Percentiles rank a stretch among this genome's conserved stretches.
These are phyloP conservation scores for Rhodotorula kratochvilovae DNA, from an alignment of 768 basidiomycete species.

Conservation along the genomic window DNA sequence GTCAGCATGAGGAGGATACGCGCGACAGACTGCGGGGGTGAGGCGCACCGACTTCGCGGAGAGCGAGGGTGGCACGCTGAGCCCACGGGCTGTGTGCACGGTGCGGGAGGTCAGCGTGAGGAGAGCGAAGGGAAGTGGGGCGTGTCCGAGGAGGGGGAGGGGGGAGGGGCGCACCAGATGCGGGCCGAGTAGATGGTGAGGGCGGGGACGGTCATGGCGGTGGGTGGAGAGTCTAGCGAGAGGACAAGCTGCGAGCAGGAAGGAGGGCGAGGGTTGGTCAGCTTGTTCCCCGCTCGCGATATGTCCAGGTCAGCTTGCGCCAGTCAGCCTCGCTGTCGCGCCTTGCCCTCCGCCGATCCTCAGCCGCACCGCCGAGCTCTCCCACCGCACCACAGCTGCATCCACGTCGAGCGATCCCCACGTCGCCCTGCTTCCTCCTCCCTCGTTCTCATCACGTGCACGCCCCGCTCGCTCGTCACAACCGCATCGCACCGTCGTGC, in stretches of 20 bases:
- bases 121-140: not conserved
- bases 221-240: not conserved
- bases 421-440: too few species aligned
- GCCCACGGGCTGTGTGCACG: conserved; percentile 18
- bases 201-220: not conserved
- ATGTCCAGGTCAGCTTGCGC: too few species aligned
- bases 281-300: too few species aligned
- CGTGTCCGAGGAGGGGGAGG: not conserved
- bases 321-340: too few species aligned
- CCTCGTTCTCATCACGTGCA: too few species aligned
- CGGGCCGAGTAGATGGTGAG: conserved; percentile 19
- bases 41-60: conserved; percentile 3
- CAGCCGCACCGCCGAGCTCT: too few species aligned
- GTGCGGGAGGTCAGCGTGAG: not conserved
- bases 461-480: too few species aligned
- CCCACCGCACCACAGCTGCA: too few species aligned
- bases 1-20: not conserved
- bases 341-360: too few species aligned
- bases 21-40: not conserved
- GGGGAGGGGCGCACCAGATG: conserved; percentile 1
- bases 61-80: conserved; percentile 23
- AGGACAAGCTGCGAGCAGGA: too few species aligned
- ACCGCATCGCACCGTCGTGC: too few species aligned
- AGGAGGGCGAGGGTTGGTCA: not conserved
- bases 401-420: too few species aligned